Evolutionary conservation across 2,329 filamentous ascomycete genomes (phyloP), one percentile per base, ranked within the genome.

Genomic region (Lecanoromycetidae sp.): DNA sequence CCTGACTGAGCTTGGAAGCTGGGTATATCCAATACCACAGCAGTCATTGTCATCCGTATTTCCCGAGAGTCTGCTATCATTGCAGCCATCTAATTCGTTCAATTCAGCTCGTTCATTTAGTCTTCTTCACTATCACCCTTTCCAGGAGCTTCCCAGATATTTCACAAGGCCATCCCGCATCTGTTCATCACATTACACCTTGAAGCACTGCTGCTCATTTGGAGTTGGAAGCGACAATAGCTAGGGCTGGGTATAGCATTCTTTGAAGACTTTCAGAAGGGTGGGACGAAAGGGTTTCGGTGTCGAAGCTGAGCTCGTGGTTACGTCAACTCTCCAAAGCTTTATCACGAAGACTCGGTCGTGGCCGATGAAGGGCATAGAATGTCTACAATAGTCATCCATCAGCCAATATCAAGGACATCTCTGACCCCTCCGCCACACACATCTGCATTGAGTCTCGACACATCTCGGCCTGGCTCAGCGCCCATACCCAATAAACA

Each of bases 401-500:
- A 59, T 54, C 68, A 71, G 53, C 66, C 68, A 52, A 65, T 66
- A 42, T 55, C 65, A 29, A 65, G 63, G 46, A 65, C 68, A 50
- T 62, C 76, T 36, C 71, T 75, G 27, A 65, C 69, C 50, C 69
- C 69, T 26, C 65, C 71, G 3, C 64, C 69, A 7, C 57, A 69
- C 10, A 57, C 67, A 29, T 66, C 75, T 27, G 67, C 74, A 27
- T 64, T 81, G 50, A 74, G 69, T 32, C 67, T 82, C 54, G 80
- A 79, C 60, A 72, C 73, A 12, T 70, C 72, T 5, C 61, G 71
- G 42, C 66, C 72, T 56, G 73, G 71, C 38, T 71, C 74, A 5
- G 75, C 77, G 15, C 69, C 83, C 5, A 71, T 91, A 20, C 86
- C 87, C 8, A 94, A 94, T 67, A 94, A 91, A 65, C 87, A 94